A percentile compares a stretch with the other conserved stretches of the same genome.
Conservation (phyloP, 2,329 filamentous ascomycete genomes). For the Alternaria ethzedia region DNA sequence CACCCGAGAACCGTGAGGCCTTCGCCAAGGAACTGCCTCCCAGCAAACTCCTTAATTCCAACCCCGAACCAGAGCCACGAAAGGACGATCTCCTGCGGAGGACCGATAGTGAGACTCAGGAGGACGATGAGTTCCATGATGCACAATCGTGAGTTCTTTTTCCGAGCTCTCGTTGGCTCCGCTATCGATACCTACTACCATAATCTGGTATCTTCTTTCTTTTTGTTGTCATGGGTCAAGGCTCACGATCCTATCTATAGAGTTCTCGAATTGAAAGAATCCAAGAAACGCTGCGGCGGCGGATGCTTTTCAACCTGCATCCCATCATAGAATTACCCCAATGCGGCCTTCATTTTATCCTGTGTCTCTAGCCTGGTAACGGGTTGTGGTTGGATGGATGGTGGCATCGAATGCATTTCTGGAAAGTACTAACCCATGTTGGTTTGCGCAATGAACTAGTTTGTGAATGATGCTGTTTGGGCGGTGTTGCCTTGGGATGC, state of each 20-base stretch:
- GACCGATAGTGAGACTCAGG: constrained; percentile 52
- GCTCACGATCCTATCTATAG: constrained; percentile 11
- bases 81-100: constrained; percentile 33
- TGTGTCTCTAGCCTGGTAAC: not conserved
- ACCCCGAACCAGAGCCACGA: constrained; percentile 24
- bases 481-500: not conserved
- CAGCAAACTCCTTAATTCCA: constrained; percentile 36
- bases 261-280: constrained; percentile 6
- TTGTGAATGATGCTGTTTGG: not conserved
- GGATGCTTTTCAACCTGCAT: constrained; percentile 27
- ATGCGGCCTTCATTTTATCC: not conserved
- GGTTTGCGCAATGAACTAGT: not conserved
- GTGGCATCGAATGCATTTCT: not conserved
- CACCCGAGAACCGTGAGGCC: constrained; percentile 12
- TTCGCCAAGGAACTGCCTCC: constrained; percentile 30
- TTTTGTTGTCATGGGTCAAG: not conserved
- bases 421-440: not conserved
- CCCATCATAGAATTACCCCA: not conserved
- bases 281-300: not conserved
- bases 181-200: not conserved
- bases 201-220: not conserved
- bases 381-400: not conserved
- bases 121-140: constrained; percentile 57
- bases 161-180: not conserved
- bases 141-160: constrained; percentile 47